phyloP scores from a whole-genome alignment of 768 basidiomycete species.

The Neoboletus brunneissimus region DNA sequence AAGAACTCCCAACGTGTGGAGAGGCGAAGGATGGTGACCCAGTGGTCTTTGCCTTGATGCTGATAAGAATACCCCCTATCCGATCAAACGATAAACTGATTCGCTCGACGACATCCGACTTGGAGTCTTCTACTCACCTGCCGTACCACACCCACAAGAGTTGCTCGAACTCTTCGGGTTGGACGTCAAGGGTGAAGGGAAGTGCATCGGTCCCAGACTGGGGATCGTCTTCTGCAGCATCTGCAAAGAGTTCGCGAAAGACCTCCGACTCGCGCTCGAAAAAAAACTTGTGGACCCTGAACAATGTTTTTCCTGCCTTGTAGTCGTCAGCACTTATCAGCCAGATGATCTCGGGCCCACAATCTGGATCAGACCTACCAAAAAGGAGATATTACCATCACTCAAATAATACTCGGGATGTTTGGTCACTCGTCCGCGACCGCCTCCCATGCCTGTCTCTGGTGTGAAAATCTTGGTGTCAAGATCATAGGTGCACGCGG shows the following conservation, averaged over 20 bases:
- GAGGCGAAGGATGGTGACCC: conserved; percentile 54
- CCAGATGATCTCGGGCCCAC: neutral
- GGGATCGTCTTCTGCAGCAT: conserved; percentile 26
- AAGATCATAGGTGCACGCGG: no score
- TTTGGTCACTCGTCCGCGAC: neutral
- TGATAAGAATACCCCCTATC: conserved; percentile 53
- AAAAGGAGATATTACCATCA: conserved; percentile 14
- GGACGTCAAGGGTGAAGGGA: conserved; percentile 45
- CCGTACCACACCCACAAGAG: conserved; percentile 63
- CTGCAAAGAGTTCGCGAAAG: conserved; percentile 38
- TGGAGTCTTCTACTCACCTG: conserved; percentile 31
- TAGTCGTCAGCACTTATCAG: conserved; percentile 10
- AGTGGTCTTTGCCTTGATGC: conserved; percentile 46
- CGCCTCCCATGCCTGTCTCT: conserved; percentile 14
- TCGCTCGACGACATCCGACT: neutral
- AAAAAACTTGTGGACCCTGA: conserved; percentile 55
- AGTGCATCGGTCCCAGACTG: conserved; percentile 36
- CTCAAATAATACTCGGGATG: conserved; percentile 12
- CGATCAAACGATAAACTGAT: neutral
- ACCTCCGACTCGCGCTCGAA: conserved; percentile 54
- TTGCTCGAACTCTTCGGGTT: conserved; percentile 44
- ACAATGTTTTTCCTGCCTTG: conserved; percentile 50
- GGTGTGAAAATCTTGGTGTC: no score
- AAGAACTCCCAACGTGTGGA: conserved; percentile 55
- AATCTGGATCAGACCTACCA: conserved; percentile 11